phyloP scores from a whole-genome alignment of 805 yeast species.

The Metschnikowia lochheadii region DNA sequence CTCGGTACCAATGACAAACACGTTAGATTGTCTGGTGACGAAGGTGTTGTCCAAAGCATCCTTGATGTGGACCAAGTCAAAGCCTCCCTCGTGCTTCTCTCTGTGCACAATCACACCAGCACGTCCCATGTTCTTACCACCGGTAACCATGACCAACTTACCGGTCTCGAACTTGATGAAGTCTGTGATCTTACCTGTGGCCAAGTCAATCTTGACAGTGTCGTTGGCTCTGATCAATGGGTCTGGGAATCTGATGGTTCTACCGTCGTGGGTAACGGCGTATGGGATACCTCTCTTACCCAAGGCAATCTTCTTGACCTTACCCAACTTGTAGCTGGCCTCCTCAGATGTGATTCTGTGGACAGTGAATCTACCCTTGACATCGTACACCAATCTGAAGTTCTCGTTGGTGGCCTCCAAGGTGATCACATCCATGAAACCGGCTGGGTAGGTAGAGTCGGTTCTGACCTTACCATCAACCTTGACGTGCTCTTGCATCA shows the following conservation, averaged over 20 bases:
- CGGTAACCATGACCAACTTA: conserved; percentile 87
- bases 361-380: conserved; percentile 98
- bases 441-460: conserved; percentile 31
- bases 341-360: conserved; percentile 99
- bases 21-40: conserved; percentile 87
- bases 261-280: conserved; percentile 99
- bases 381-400: conserved; percentile 98
- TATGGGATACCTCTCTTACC: conserved; percentile 99
- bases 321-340: conserved; percentile 96
- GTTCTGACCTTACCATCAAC: conserved; percentile 34
- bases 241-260: conserved; percentile 99
- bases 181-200: conserved; percentile 89
- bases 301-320: conserved; percentile 96
- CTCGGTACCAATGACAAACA: conserved; percentile 85
- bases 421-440: conserved; percentile 31
- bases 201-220: conserved; percentile 95
- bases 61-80: conserved; percentile 95
- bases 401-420: conserved; percentile 45
- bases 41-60: conserved; percentile 91
- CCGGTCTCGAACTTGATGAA: conserved; percentile 89
- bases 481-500: conserved; percentile 33
- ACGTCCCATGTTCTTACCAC: conserved; percentile 98
- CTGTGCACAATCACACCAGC: conserved; percentile 94
- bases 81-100: conserved; percentile 98
- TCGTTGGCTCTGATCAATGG: conserved; percentile 96